Percentiles rank a stretch among this genome's conserved stretches.
These are phyloP conservation scores for Moniliella sp. DNA, from an alignment of 1,284 basidiomycete species.

Conservation along the genomic window DNA sequence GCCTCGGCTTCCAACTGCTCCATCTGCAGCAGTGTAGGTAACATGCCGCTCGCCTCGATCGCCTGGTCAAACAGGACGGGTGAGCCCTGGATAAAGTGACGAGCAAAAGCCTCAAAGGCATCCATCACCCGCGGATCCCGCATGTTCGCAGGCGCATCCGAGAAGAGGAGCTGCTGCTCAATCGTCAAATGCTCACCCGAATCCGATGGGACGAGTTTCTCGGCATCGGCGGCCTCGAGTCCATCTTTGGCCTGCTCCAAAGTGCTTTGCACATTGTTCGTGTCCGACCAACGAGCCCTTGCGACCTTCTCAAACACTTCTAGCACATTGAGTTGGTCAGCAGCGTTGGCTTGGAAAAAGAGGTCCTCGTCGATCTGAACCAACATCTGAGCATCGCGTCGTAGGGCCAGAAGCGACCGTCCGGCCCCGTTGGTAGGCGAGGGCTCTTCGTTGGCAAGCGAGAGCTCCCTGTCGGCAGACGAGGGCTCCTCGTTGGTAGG, in stretches of 20 bases:
- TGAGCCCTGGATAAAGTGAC: slow-evolving; percentile 33
- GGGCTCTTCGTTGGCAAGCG: no score
- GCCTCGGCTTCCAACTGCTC: slow-evolving; percentile 1
- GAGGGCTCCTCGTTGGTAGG: background rate
- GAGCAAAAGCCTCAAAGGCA: slow-evolving; percentile 34
- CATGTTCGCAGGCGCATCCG: slow-evolving; percentile 37
- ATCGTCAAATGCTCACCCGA: no score
- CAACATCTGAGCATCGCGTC: slow-evolving; percentile 39
- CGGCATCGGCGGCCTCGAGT: no score
- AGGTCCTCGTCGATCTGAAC: slow-evolving; percentile 39
- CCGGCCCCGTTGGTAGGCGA: no score
- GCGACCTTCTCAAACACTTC: no score
- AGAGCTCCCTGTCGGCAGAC: no score
- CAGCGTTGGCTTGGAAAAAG: slow-evolving; percentile 38
- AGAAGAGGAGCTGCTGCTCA: slow-evolving; percentile 42
- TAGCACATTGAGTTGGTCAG: slow-evolving; percentile 37
- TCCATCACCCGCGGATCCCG: slow-evolving; percentile 36
- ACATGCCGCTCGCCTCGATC: slow-evolving; percentile 35
- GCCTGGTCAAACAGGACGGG: slow-evolving; percentile 34
- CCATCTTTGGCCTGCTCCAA: no score
- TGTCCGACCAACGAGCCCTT: no score
- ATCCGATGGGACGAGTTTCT: no score
- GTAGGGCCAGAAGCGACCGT: slow-evolving; percentile 36
- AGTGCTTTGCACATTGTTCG: no score
- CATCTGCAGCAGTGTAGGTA: no score